Evolutionary conservation across 108 stramenopile species (phyloP), one percentile per base, ranked within the genome.

Genomic region (Cyclotella baltica): DNA sequence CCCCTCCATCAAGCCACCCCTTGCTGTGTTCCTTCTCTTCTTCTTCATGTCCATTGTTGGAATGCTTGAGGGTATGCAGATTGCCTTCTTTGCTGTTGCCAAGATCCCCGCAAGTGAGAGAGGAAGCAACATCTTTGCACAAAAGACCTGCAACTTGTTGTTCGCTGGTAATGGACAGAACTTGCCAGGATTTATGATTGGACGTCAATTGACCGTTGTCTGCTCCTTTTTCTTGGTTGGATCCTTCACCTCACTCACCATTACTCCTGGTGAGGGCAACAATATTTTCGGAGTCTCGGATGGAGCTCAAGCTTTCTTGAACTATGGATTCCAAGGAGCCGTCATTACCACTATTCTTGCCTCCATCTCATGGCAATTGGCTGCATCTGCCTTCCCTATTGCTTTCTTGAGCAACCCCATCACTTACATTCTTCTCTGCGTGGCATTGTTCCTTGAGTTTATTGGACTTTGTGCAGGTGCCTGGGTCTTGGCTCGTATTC

Each of bases 21-120:
- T 87, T 31, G 57, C 90, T 5, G 73, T 92, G 22, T 46, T 91
- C 58, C 52, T 95, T 20, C 90, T 95, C 79, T 83, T 92, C 58
- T 65, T 91, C 56, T 77, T 95, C 52, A 85, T 90, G 86, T 62
- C 68, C 37, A 47, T 93, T 46, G 89, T 90, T 61, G 94, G 94
- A 75, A 95, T 62, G 91, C n/a, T n/a, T n/a, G n/a, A n/a, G n/a
- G n/a, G n/a, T n/a, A n/a, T n/a, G n/a, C n/a, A n/a, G n/a, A n/a
- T 95, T 84, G 94, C 94, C 51, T 78, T 88, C 62, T 95, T 92
- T 61, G 85, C 92, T 34, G 88, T 90, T 29, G 79, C 85, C 66
- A 95, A 92, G 77, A 35, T 95, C 18, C 84, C 89, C 20, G 53
- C 69, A 30, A 52, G 22, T 43, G 83, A 83, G 35, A 84, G 81